Evolutionary conservation across 2,329 filamentous ascomycete species (phyloP), one percentile per base, ranked within the genome.

Genomic region (Pseudocercospora eumusae): DNA sequence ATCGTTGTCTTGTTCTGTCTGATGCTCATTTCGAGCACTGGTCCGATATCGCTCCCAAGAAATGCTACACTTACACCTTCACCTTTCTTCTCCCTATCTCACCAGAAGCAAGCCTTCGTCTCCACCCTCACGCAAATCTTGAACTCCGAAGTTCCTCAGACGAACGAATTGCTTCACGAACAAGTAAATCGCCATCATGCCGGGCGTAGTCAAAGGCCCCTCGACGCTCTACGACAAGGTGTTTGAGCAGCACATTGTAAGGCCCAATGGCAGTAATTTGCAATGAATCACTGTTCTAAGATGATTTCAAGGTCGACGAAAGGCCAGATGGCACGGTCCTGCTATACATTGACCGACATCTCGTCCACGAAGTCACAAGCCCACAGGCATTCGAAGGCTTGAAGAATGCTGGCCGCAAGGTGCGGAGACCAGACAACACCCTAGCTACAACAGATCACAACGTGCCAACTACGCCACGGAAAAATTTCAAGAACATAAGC

Each of bases 361-460:
- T 99, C 66, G 93, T 98, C 65, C 95, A 99, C 77, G 95, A 99
- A 83, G 95, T 99, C 76, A 99, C 95, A 71, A 97, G 93, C 72
- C 95, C 95, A 66, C 95, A 98, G 91, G 95, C 95, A 53, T 99
- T 98, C 73, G 95, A 99, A 77, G 93, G 93, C 56, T 86, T 98
- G 58, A 90, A 89, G 76, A 96, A 96, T 78, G 93, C 95, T 55
- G 87, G 87, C 68, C 88, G 95, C 66, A 86, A 88, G 78, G 93
- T 99, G 66, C 88, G 95, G 79, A 86, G 95, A 80, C 93, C 93
- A 63, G 95, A 99, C 80, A 97, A 93, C 84, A 98, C 95, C 70
- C 85, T 99, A 64, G 93, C 91, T 61, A 99, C 95, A 49, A 96
- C 93, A 64, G 95, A 99, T 79, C 93, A 99, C 80, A 99, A 98